These are phyloP conservation scores for Arabidopsis hybrid DNA, from an alignment of 441 rosid species.

Conservation along the genomic window DNA sequence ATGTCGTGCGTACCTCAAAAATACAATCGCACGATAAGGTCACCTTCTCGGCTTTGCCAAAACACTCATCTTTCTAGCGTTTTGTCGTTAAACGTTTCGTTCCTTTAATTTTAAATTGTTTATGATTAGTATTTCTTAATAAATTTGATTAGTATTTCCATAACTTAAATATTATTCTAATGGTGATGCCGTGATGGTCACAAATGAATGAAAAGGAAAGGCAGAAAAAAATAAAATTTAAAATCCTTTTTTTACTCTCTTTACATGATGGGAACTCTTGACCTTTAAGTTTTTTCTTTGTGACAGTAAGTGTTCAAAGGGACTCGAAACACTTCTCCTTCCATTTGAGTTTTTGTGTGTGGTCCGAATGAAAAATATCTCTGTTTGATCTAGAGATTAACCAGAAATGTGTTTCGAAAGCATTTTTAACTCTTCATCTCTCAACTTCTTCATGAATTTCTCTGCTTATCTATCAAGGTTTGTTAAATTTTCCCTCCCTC, in stretches of 20 bases:
- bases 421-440: not conserved
- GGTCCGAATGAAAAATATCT: conserved; percentile 21
- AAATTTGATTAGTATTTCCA: conserved; percentile 19
- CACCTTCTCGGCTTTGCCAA: conserved; percentile 20
- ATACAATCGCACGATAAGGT: conserved; percentile 32
- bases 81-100: conserved; percentile 39
- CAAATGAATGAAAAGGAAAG: conserved; percentile 18
- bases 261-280: conserved; percentile 42
- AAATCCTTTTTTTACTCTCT: conserved; percentile 21
- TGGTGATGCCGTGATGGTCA: conserved; percentile 24
- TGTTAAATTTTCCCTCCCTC: conserved; percentile 3
- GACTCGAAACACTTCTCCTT: conserved; percentile 27
- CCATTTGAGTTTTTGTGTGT: conserved; percentile 19
- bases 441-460: conserved; percentile 18
- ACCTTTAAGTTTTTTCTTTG: conserved; percentile 25
- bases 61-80: conserved; percentile 5
- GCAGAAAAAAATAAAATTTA: not conserved
- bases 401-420: conserved; percentile 1
- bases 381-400: conserved; percentile 1
- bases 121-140: not conserved
- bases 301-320: conserved; percentile 29
- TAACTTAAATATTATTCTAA: not conserved
- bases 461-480: conserved; percentile 30
- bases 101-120: conserved; percentile 24
- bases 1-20: conserved; percentile 39